A percentile compares a stretch with the other conserved stretches of the same genome.
Evolutionary conservation across 2,329 filamentous ascomycete species (phyloP).

Genomic region (Monilinia vaccinii-corymbosi): DNA sequence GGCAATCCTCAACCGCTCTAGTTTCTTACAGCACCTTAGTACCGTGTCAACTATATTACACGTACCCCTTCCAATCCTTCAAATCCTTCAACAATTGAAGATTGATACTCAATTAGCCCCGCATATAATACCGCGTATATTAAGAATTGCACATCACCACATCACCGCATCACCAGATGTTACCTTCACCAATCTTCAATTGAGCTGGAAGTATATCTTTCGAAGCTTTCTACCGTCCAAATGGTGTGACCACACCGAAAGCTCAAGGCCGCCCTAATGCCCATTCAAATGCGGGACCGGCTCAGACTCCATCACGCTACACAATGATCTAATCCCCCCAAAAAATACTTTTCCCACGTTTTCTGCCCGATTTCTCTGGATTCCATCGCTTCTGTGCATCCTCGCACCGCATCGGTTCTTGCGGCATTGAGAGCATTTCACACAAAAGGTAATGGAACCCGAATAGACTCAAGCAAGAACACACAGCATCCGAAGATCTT

Average conservation of each 20-base stretch:
- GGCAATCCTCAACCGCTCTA: not conserved
- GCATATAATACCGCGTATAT: not conserved
- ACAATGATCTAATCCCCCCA: not conserved
- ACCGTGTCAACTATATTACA: not conserved
- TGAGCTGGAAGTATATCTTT: not conserved
- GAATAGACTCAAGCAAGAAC: not conserved
- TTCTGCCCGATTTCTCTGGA: constrained; percentile 3
- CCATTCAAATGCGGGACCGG: not conserved
- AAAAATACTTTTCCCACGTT: not conserved
- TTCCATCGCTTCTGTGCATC: not conserved
- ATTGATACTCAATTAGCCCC: not conserved
- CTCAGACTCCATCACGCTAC: not conserved
- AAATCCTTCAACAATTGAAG: not conserved
- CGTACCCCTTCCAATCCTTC: not conserved
- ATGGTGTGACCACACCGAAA: not conserved
- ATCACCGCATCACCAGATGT: not conserved
- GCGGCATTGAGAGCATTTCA: not conserved
- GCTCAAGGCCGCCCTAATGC: not conserved
- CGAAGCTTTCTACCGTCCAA: not conserved
- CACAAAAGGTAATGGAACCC: not conserved
- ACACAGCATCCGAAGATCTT: not conserved
- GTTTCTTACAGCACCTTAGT: not conserved
- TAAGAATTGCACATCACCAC: not conserved
- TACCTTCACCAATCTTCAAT: not conserved
- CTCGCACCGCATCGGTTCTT: not conserved